Evolutionary conservation across 768 basidiomycete genomes (phyloP).

Genomic region (Mycena sanguinolenta): DNA sequence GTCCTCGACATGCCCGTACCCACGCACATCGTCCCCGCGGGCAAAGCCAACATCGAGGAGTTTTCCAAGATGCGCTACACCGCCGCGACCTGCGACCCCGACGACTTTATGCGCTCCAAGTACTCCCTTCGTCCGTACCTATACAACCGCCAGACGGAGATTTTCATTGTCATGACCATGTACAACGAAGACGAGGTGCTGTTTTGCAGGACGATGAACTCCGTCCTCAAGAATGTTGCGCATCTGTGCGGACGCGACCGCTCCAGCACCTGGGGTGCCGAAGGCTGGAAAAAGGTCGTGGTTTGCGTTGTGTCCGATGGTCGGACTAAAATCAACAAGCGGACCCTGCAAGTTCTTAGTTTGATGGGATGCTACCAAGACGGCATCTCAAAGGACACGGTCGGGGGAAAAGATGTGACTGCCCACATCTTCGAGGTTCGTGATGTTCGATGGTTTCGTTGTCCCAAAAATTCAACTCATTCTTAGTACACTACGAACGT

Average conservation of each 20-base stretch:
- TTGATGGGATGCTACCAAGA: slow-evolving; percentile 92
- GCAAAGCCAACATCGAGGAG: slow-evolving; percentile 74
- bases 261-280: slow-evolving; percentile 88
- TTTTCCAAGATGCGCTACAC: slow-evolving; percentile 90
- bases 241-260: slow-evolving; percentile 78
- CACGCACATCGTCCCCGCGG: slow-evolving; percentile 79
- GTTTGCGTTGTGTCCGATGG: slow-evolving; percentile 92
- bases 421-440: slow-evolving; percentile 91
- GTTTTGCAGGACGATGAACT: slow-evolving; percentile 87
- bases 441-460: slow-evolving; percentile 3
- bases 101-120: slow-evolving; percentile 83
- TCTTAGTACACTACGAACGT: slow-evolving; percentile 84
- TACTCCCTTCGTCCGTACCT: slow-evolving; percentile 87
- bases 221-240: slow-evolving; percentile 89
- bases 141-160: slow-evolving; percentile 84
- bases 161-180: slow-evolving; percentile 98
- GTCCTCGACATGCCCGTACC: slow-evolving; percentile 89
- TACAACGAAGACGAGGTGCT: slow-evolving; percentile 92
- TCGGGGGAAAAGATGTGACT: slow-evolving; percentile 90
- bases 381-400: slow-evolving; percentile 90
- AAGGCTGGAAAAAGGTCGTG: slow-evolving; percentile 93
- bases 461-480: slow-evolving; percentile 6
- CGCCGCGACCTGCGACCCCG: slow-evolving; percentile 90
- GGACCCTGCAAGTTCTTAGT: slow-evolving; percentile 90
- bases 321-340: slow-evolving; percentile 88